phyloP scores from a whole-genome alignment of 1,284 basidiomycete species.

The Marasmius fiardii region DNA sequence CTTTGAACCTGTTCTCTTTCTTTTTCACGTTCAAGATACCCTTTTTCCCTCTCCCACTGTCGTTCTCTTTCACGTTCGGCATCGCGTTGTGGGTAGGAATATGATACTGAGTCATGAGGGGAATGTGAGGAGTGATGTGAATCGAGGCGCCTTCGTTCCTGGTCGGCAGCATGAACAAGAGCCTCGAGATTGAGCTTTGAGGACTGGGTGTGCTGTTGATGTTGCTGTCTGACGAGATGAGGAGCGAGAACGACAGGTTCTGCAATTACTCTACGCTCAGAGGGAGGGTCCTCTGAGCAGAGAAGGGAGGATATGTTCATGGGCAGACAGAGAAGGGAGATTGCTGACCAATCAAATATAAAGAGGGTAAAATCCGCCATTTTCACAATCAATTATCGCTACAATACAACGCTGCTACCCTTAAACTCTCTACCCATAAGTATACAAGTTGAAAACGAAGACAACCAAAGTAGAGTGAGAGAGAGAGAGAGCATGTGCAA shows the following conservation, averaged over 20 bases:
- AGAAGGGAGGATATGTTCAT: constrained; percentile 71
- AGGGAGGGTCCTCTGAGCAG: constrained; percentile 44
- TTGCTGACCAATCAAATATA: constrained; percentile 13
- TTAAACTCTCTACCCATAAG: no score
- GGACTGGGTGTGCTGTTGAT: constrained; percentile 17
- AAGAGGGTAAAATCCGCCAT: constrained; percentile 8
- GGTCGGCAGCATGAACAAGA: constrained; percentile 52
- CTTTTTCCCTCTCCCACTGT: not conserved
- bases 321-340: constrained; percentile 46
- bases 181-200: constrained; percentile 43
- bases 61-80: constrained; percentile 2
- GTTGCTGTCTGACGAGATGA: constrained; percentile 26
- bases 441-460: constrained; percentile 6
- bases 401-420: no score
- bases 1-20: not conserved
- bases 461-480: constrained; percentile 2
- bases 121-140: not conserved
- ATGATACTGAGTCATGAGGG: not conserved
- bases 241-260: constrained; percentile 36
- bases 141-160: constrained; percentile 43
- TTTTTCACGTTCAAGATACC: not conserved
- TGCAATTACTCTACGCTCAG: constrained; percentile 20
- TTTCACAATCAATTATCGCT: not conserved
- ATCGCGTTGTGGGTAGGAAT: constrained; percentile 6
- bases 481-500: constrained; percentile 69